phyloP scores from a whole-genome alignment of 768 basidiomycete genomes.

The Daedalea quercina region DNA sequence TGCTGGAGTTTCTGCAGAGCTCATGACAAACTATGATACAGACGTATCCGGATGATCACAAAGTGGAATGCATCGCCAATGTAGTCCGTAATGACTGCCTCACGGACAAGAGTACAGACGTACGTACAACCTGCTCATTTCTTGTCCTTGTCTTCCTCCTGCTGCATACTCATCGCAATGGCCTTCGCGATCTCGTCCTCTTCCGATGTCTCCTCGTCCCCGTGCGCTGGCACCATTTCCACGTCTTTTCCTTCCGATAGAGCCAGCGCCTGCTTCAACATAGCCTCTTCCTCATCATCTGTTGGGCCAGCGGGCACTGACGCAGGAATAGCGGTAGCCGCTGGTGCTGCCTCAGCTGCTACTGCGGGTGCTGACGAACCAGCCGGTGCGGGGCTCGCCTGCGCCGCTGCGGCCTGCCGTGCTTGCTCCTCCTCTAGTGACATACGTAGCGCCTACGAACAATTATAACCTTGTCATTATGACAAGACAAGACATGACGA shows the following conservation, averaged over 20 bases:
- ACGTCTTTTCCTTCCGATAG: constrained; percentile 59
- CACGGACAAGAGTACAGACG: not conserved
- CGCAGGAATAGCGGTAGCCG: constrained; percentile 26
- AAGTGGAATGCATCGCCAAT: no score
- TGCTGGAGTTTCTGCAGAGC: no score
- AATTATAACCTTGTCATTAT: not conserved
- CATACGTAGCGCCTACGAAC: constrained; percentile 82
- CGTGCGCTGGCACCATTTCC: constrained; percentile 36
- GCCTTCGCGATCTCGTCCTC: constrained; percentile 89
- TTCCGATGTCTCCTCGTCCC: constrained; percentile 68
- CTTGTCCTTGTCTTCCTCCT: constrained; percentile 36
- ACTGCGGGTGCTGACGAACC: constrained; percentile 27
- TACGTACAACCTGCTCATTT: constrained; percentile 14
- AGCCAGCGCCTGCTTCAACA: constrained; percentile 71
- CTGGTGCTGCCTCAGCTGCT: constrained; percentile 26
- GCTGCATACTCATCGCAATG: constrained; percentile 90
- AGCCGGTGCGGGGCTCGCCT: constrained; percentile 24
- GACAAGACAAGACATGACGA: not conserved
- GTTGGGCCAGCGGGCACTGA: constrained; percentile 35
- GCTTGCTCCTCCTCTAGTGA: constrained; percentile 94
- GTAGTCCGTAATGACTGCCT: not conserved
- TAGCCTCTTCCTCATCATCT: constrained; percentile 73
- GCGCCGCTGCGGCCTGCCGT: constrained; percentile 49
- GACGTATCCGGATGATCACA: no score
- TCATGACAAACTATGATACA: no score